Evolutionary conservation across 176 grass and related monocot genomes (phyloP).

Genomic region (Melocanna baccifera): DNA sequence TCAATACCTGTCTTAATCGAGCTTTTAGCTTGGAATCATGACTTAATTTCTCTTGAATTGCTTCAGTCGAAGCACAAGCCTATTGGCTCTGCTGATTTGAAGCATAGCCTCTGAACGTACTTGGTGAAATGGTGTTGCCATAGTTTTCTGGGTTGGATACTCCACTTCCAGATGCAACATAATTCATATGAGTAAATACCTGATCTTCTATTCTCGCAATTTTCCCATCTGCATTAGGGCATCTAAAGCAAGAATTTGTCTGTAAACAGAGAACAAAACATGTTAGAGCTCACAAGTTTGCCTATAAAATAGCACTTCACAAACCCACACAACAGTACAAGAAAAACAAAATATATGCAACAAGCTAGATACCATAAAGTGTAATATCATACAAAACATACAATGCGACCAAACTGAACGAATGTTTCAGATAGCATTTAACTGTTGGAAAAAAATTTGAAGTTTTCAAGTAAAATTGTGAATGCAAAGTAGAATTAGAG

Average conservation of each 20-base stretch:
- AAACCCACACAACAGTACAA: neutral
- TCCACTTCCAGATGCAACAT: conserved; percentile 2
- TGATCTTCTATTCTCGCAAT: neutral
- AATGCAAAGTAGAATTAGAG: neutral
- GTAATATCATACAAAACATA: neutral
- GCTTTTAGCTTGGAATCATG: neutral
- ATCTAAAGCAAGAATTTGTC: conserved; percentile 4
- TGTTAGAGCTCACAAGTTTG: conserved; percentile 1
- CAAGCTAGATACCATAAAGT: neutral
- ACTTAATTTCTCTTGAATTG: neutral
- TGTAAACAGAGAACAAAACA: conserved; percentile 18
- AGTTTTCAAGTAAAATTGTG: neutral
- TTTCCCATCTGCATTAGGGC: neutral
- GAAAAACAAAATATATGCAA: neutral
- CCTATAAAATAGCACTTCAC: neutral
- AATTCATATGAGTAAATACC: neutral
- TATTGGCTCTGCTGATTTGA: conserved; percentile 2
- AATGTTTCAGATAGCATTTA: neutral
- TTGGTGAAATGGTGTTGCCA: neutral
- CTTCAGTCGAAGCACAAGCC: neutral
- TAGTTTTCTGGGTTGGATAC: neutral
- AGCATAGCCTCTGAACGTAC: neutral
- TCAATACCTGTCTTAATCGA: neutral
- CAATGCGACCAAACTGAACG: neutral
- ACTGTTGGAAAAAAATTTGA: neutral